phyloP scores from a whole-genome alignment of 345 rosid genomes.

The Eucalyptus viminalis region DNA sequence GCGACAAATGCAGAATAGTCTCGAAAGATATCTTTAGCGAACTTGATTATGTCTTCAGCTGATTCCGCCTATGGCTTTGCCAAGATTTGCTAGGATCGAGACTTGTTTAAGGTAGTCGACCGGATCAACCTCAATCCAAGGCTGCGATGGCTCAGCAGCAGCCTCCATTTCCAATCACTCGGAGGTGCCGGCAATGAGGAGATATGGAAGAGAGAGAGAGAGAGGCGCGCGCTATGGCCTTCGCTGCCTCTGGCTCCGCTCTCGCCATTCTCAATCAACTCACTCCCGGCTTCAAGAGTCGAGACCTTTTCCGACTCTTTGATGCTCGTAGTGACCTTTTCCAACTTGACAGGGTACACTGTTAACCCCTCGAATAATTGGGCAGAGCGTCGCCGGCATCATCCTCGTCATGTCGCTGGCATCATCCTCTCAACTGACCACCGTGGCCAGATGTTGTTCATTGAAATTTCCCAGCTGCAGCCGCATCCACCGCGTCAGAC shows the following conservation, averaged over 20 bases:
- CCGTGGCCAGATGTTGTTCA: neutral
- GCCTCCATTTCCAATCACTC: neutral
- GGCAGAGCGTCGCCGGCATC: neutral
- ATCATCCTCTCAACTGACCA: neutral
- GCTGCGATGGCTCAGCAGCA: neutral
- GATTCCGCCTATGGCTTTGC: constrained; percentile 68
- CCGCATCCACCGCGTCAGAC: neutral
- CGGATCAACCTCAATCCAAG: neutral
- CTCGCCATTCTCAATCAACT: neutral
- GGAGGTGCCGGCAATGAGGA: neutral
- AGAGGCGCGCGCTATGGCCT: neutral
- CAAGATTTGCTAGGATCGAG: neutral
- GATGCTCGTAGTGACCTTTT: neutral
- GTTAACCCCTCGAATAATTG: neutral
- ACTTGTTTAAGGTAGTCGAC: neutral
- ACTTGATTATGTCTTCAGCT: constrained; percentile 44
- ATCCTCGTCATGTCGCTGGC: neutral
- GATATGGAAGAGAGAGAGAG: neutral
- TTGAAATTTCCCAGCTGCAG: neutral
- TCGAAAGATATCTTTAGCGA: constrained; percentile 48
- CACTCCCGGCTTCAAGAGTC: neutral
- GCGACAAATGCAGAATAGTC: constrained; percentile 61
- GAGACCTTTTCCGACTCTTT: neutral
- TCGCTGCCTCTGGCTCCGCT: neutral
- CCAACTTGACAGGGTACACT: neutral